Evolutionary conservation across 2,329 filamentous ascomycete species (phyloP).

Genomic region (Calonectria pseudoturangicola): DNA sequence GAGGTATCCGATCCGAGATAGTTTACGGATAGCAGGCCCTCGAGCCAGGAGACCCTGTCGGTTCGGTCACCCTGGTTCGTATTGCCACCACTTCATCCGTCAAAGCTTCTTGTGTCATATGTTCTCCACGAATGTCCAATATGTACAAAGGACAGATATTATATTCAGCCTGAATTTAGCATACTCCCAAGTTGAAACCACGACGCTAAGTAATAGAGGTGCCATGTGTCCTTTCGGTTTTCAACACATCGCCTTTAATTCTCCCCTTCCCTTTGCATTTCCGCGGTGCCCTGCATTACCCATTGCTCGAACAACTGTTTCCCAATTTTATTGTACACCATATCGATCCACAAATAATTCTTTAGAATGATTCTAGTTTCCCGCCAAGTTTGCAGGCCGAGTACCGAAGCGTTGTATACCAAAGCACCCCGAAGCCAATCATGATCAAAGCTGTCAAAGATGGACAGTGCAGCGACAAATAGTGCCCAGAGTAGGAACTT

Average conservation of each 20-base stretch:
- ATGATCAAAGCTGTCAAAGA: constrained; percentile 40
- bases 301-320: constrained; percentile 24
- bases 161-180: neutral
- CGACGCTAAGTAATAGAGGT: no score
- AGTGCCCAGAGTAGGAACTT: constrained; percentile 38
- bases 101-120: constrained; percentile 10
- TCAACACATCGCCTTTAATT: neutral
- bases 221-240: constrained; percentile 7
- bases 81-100: constrained; percentile 8
- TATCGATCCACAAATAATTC: constrained; percentile 36
- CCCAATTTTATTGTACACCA: constrained; percentile 23
- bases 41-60: constrained; percentile 5
- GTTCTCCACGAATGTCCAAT: neutral
- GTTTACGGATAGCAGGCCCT: constrained; percentile 7
- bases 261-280: neutral
- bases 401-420: neutral
- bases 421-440: constrained; percentile 35
- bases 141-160: constrained; percentile 1
- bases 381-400: constrained; percentile 26
- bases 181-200: neutral
- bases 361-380: constrained; percentile 28
- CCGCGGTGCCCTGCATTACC: neutral
- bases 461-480: constrained; percentile 30
- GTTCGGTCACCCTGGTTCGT: constrained; percentile 5
- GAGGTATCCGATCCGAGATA: constrained; percentile 15